These are phyloP conservation scores for Boletus semigastroideus DNA, from an alignment of 1,284 basidiomycete genomes.

Conservation along the genomic window DNA sequence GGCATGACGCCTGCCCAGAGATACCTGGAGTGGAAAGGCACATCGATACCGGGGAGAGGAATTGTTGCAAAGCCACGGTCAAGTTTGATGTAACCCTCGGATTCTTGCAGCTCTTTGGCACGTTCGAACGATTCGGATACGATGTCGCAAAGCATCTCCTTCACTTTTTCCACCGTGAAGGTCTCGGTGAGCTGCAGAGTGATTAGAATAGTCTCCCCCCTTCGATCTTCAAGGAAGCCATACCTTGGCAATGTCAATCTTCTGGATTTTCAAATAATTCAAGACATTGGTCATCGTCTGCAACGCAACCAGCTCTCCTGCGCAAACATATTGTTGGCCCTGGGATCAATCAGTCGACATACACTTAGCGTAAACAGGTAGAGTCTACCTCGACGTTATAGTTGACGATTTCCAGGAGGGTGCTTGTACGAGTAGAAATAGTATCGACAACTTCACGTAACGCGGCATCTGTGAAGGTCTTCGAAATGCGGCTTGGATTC, in stretches of 20 bases:
- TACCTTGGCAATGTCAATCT: conserved; percentile 94
- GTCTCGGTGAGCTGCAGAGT: conserved; percentile 74
- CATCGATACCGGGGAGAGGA: conserved; percentile 95
- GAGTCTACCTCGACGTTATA: conserved; percentile 88
- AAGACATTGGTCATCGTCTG: conserved; percentile 95
- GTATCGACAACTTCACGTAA: conserved; percentile 94
- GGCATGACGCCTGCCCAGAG: conserved; percentile 98
- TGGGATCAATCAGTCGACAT: conserved; percentile 30
- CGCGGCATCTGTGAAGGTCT: conserved; percentile 90
- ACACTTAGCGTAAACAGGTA: background rate
- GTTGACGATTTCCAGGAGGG: conserved; percentile 95
- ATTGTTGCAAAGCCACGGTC: conserved; percentile 97
- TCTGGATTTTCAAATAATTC: conserved; percentile 96
- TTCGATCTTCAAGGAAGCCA: conserved; percentile 2
- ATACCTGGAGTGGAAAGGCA: conserved; percentile 96
- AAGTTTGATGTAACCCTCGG: conserved; percentile 89
- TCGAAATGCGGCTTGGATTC: conserved; percentile 93
- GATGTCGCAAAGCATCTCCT: conserved; percentile 90
- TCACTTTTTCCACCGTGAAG: conserved; percentile 84
- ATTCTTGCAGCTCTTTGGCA: conserved; percentile 78
- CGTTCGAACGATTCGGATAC: conserved; percentile 80
- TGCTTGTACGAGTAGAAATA: conserved; percentile 75
- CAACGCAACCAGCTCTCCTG: conserved; percentile 91
- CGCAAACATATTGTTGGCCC: conserved; percentile 97
- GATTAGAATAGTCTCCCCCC: conserved; percentile 2